A percentile compares a stretch with the other conserved stretches of the same genome.
These are phyloP conservation scores for Podaxis sp. DNA, from an alignment of 768 basidiomycete species.

Conservation along the genomic window DNA sequence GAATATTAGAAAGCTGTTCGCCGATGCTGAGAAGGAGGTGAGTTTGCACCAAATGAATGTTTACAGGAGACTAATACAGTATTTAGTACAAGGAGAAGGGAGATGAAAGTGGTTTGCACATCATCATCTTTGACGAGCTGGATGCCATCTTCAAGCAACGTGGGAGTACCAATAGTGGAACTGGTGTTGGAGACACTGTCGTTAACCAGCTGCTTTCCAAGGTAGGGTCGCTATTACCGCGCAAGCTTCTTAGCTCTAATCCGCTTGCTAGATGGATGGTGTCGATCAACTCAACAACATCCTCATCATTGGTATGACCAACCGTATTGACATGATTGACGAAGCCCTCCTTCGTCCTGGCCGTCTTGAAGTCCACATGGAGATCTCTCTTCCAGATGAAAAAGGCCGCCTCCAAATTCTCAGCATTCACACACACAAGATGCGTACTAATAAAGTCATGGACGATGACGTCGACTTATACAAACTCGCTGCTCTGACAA, in stretches of 20 bases:
- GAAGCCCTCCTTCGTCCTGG: conserved; percentile 96
- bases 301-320: conserved; percentile 99
- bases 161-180: conserved; percentile 86
- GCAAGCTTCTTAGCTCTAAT: neutral
- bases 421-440: conserved; percentile 91
- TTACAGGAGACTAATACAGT: neutral
- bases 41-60: neutral
- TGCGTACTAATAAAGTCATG: conserved; percentile 91
- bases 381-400: conserved; percentile 96
- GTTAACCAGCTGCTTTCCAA: conserved; percentile 98
- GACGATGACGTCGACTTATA: conserved; percentile 75
- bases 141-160: conserved; percentile 99
- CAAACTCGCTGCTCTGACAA: conserved; percentile 81
- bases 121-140: conserved; percentile 99
- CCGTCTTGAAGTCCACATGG: conserved; percentile 99
- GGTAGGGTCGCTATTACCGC: conserved; percentile 32
- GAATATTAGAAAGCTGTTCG: conserved; percentile 95
- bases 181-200: conserved; percentile 97
- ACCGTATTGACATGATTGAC: conserved; percentile 97
- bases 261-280: conserved; percentile 84
- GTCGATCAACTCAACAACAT: conserved; percentile 99
- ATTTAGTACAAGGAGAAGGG: conserved; percentile 87
- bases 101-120: conserved; percentile 95
- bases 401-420: conserved; percentile 90
- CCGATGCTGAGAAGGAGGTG: conserved; percentile 91